Evolutionary conservation across 768 basidiomycete genomes (phyloP), one percentile per base, ranked within the genome.

Genomic region (Amanita inopinata): DNA sequence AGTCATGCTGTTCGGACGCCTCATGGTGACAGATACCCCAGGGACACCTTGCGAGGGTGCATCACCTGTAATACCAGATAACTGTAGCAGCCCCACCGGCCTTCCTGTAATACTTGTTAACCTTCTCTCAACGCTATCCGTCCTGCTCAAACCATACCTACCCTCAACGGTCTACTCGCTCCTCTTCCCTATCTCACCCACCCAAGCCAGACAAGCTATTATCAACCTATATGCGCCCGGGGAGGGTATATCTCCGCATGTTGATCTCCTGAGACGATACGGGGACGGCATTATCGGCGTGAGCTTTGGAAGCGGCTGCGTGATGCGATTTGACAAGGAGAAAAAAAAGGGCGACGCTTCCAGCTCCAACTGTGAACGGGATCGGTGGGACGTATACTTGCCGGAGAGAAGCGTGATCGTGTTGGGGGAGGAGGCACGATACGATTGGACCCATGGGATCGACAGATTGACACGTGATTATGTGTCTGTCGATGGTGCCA

Each of bases 241-340:
- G 5, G 78, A 91, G 57, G 93, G 93, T 8, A 97, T 98, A 50
- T 66, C 79, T 0, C 74, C 88, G 0, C 93, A 97, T 51, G 73
- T 98, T 32, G 93, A 98, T 55, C 68, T 98, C 17, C 71, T 88
- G 2, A 63, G 69, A 19, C 76, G 93, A 10, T 98, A 84, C 54
- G 89, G 76, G 5, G 88, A 94, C 55, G 91, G 88, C 1, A 93
- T 98, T 40, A 67, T 97, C 17, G 89, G 89, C 6, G 74, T 94
- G 40, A 92, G 86, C 51, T 65, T 98, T 19, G 74, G 78, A 8
- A 80, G 82, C 19, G 80, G 83, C 9, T 86, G 80, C 38, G 82
- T 77, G 10, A 93, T 94, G 89, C 69, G 69, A 18, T 90, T 93
- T 51, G 64, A 69, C n/a, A 55, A 54, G 45, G 56, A 46, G 23